Conservation (phyloP, 352 stramenopile genomes). For the Globisporangium canariense region DNA sequence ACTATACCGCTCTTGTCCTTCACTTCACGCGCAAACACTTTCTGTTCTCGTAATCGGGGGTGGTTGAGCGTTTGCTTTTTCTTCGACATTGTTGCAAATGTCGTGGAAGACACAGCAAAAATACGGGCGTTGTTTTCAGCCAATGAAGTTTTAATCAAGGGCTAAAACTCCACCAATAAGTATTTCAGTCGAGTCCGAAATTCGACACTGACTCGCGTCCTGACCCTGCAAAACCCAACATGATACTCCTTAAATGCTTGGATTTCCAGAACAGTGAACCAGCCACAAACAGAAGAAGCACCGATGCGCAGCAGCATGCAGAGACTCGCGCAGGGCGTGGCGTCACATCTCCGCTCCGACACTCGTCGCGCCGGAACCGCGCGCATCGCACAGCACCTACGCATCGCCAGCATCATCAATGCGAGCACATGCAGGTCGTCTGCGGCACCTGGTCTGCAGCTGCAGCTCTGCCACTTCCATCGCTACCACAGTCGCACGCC, state of each 20-base stretch:
- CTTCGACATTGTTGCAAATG: background rate
- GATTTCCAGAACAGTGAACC: too few relatives aligned
- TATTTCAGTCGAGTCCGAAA: background rate
- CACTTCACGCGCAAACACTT: too few relatives aligned
- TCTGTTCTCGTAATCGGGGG: too few relatives aligned
- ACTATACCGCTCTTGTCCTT: too few relatives aligned
- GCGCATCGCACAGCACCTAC: background rate
- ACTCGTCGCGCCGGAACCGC: background rate
- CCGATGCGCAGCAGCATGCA: background rate
- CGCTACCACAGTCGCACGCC: background rate
- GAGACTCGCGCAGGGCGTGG: constrained; percentile 3
- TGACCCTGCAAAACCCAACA: background rate
- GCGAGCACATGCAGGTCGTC: background rate
- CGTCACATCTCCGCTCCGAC: background rate
- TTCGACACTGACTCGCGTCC: too few relatives aligned
- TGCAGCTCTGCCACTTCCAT: background rate
- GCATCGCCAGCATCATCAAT: background rate
- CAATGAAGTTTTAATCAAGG: background rate
- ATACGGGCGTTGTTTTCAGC: background rate
- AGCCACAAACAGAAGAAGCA: background rate
- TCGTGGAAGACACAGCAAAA: background rate
- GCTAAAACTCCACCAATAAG: background rate
- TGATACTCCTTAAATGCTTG: background rate
- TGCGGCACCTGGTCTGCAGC: background rate
- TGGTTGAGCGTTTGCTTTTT: background rate